Percentiles rank a stretch among this genome's conserved stretches.
Evolutionary conservation across 257 asterid genomes (phyloP).

Genomic region (Verbena officinalis): DNA sequence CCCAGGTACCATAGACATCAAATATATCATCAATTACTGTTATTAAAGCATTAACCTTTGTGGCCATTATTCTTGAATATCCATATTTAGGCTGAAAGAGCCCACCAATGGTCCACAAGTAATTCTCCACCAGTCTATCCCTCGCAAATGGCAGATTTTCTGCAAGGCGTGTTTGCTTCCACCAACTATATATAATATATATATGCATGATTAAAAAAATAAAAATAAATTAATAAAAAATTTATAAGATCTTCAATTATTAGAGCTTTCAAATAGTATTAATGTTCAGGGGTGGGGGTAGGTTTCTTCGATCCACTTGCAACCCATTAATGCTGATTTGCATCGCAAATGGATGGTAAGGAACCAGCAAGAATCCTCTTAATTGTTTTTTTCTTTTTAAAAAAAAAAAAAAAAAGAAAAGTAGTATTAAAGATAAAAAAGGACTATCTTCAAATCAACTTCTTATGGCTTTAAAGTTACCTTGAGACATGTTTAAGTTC

Average conservation of each 20-base stretch:
- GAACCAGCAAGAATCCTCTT: too few species aligned
- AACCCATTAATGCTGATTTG: too few species aligned
- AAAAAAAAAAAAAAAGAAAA: too few species aligned
- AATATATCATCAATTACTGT: conserved; percentile 40
- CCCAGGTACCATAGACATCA: conserved; percentile 47
- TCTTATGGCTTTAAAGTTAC: conserved; percentile 19
- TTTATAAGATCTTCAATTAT: too few species aligned
- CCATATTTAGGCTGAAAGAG: conserved; percentile 36
- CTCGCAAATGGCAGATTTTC: conserved; percentile 42
- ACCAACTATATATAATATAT: conserved; percentile 31
- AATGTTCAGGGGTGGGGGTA: too few species aligned
- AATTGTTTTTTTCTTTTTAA: too few species aligned
- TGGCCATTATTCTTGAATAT: conserved; percentile 21
- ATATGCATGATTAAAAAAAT: not conserved
- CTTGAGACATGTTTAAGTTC: conserved; percentile 37
- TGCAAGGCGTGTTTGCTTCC: conserved; percentile 35
- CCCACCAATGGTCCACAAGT: conserved; percentile 40
- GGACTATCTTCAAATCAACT: too few species aligned
- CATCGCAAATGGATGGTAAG: too few species aligned
- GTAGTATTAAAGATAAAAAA: not conserved
- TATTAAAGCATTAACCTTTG: conserved; percentile 36
- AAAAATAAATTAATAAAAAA: not conserved
- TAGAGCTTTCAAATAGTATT: too few species aligned
- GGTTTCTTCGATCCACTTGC: too few species aligned
- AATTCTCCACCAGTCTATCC: conserved; percentile 45